Evolutionary conservation across 768 basidiomycete genomes (phyloP), one percentile per base, ranked within the genome.

Genomic region (Kwoniella dendrophila): DNA sequence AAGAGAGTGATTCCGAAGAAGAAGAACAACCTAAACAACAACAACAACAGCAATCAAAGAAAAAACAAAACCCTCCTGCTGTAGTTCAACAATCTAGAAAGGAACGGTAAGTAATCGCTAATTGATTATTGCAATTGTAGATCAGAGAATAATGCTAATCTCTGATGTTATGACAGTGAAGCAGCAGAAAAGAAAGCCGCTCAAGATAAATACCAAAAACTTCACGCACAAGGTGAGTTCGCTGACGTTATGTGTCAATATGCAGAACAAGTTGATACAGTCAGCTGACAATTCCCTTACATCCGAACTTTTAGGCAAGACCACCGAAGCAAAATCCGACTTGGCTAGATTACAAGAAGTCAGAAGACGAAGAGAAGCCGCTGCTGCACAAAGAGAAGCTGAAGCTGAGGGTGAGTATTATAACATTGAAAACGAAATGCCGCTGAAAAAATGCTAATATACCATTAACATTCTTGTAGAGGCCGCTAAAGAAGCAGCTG

Each of bases 161-260:
- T 1, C 48, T 6, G 24, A 16, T 49, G 11, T 11, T 57, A 22
- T 26, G 3, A 2, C 64, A 93, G 93, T 67, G 94, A 96, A 75
- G 87, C 87, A 74, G 92, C 93, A 75, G 92, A 94, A 80, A 93
- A 92, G 82, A 84, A 89, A 71, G 92, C 92, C 0, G 90, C 92
- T 1, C 86, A 90, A 74, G 90, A 92, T 27, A 82, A 84, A 26
- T 95, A 95, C 78, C 87, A 87, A 87, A 91, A 94, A 85, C 88
- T 90, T n/a, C 79, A 80, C 59, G 79, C 79, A 14, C 72, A 70
- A 50, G 78, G 77, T 76, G 18, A 60, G 75, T 62, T 41, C 26
- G 12, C 3, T 61, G 58, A n/a, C 67, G n/a, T n/a, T n/a, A n/a
- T n/a, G n/a, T n/a, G n/a, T n/a, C n/a, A n/a, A n/a, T n/a, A n/a